A percentile compares a stretch with the other conserved stretches of the same genome.
Conservation (phyloP, 139 green algal genomes). For the Spirogloea muscicola region DNA sequence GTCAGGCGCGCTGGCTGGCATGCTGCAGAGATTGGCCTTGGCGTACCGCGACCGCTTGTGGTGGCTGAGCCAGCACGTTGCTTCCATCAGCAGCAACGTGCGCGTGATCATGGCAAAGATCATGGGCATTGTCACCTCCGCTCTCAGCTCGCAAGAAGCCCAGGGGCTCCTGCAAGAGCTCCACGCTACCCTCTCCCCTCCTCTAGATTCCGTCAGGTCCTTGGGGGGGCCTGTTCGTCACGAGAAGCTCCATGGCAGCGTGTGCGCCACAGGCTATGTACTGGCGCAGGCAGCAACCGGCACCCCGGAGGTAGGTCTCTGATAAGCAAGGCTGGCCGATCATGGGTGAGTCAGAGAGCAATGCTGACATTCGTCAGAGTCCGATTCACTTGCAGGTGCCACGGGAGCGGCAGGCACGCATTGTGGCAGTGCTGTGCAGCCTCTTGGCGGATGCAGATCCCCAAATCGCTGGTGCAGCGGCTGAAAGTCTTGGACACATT, state of each 20-base stretch:
- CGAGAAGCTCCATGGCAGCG: too few relatives aligned
- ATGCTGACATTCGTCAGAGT: too few relatives aligned
- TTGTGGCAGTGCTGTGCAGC: not conserved
- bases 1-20: too few relatives aligned
- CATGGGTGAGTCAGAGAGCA: too few relatives aligned
- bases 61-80: slow-evolving; percentile 59
- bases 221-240: too few relatives aligned
- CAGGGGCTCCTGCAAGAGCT: slow-evolving; percentile 26
- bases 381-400: slow-evolving; percentile 13
- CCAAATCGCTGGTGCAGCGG: slow-evolving; percentile 5
- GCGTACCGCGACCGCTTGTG: slow-evolving; percentile 19
- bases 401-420: not conserved
- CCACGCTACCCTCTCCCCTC: too few relatives aligned
- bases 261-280: too few relatives aligned
- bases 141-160: slow-evolving; percentile 10
- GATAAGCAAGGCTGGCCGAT: too few relatives aligned
- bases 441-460: not conserved
- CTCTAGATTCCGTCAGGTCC: too few relatives aligned
- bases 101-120: slow-evolving; percentile 59
- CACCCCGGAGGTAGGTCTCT: too few relatives aligned
- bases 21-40: slow-evolving; percentile 27
- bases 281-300: too few relatives aligned
- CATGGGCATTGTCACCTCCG: slow-evolving; percentile 50
- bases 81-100: slow-evolving; percentile 55
- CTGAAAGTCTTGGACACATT: slow-evolving; percentile 45